Evolutionary conservation across 169 alveolate species (phyloP), one percentile per base, ranked within the genome.

Genomic region (Plasmodium malariae): DNA sequence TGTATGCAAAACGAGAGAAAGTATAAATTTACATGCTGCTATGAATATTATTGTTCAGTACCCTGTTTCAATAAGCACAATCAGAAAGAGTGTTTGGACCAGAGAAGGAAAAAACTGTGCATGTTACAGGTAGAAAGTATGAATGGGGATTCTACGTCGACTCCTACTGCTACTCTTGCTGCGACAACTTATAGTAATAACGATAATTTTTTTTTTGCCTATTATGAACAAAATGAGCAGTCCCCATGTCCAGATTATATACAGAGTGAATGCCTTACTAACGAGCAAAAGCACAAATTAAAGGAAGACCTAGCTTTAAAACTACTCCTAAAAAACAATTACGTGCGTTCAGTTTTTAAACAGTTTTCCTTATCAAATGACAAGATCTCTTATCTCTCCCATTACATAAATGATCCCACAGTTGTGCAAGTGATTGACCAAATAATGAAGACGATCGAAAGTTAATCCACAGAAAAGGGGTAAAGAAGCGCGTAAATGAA

Each of bases 361-460:
- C 74, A 83, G 19, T 68, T 67, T 45, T 36, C 73, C 14, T 36
- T 45, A 11, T 48, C 91, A 19, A 83, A 83, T 28, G 91, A 83
- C 11, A 83, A 83, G 68, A 69, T 83, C 12, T 34, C 51, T 0
- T 83, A 83, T 21, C 60, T 83, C 4, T 83, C 91, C 7, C 76
- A 83, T 32, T 83, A 68, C 24, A 67, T 83, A 67, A 45, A 69
- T 45, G 91, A 83, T 40, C 91, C 91, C 51, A 67, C 86, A 2
- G 43, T 83, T 67, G 85, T 83, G 11, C 91, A 83, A 63, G 91
- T 83, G 2, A 45, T 83, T 21, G 91, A 83, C 28, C 91, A 83
- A 28, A 83, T 83, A 34, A 83, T 83, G 91, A 83, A 83, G 28
- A 54, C 91, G 5, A 59, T 83, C 21, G 86, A 83, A 21, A 28